phyloP scores from a whole-genome alignment of 139 green algal genomes.

The Trebouxia sp. region DNA sequence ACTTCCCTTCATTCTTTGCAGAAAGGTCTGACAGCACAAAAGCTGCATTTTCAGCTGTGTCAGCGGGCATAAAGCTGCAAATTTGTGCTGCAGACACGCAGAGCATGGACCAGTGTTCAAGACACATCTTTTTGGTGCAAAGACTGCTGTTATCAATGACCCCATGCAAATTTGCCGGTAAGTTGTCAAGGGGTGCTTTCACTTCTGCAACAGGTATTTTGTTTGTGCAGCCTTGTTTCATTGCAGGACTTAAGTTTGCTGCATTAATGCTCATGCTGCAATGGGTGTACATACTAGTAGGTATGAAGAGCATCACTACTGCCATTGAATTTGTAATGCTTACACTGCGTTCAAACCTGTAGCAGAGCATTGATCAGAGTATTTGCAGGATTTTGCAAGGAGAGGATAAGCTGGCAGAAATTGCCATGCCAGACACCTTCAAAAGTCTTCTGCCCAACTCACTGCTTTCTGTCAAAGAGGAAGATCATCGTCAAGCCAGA shows the following conservation, averaged over 20 bases:
- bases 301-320: no score
- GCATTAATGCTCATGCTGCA: no score
- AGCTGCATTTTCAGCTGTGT: background rate
- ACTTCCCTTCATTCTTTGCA: background rate
- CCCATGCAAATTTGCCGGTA: slow-evolving; percentile 7
- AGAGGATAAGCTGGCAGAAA: slow-evolving; percentile 16
- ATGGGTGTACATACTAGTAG: no score
- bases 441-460: background rate
- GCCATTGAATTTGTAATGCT: no score
- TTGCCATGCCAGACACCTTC: background rate
- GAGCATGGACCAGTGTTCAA: slow-evolving; percentile 12
- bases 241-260: background rate
- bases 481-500: background rate
- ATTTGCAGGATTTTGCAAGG: background rate
- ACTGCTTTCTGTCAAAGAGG: background rate
- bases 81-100: background rate
- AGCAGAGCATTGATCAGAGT: no score
- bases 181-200: background rate
- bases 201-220: background rate
- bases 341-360: no score
- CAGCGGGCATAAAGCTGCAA: background rate
- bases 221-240: background rate
- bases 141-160: background rate
- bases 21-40: background rate
- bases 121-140: background rate